Evolutionary conservation across 2,329 filamentous ascomycete genomes (phyloP).

Genomic region (Claviceps quebecensis): DNA sequence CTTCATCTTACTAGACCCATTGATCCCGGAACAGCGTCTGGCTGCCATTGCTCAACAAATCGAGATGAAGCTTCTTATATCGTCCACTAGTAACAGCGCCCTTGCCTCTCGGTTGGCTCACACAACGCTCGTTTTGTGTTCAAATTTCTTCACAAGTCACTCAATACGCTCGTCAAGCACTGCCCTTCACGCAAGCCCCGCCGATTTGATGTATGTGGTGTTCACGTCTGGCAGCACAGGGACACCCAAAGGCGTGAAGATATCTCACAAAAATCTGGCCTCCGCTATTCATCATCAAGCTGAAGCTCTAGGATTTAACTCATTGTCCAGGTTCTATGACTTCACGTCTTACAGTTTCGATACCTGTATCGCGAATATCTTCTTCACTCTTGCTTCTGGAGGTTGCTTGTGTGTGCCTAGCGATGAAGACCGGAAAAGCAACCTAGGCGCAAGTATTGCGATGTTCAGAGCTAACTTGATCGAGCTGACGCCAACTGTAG

Average conservation of each 20-base stretch:
- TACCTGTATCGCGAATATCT: conserved; percentile 1
- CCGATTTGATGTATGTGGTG: conserved; percentile 9
- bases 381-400: conserved; percentile 3
- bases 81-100: not conserved
- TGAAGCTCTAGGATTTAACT: conserved; percentile 12
- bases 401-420: conserved; percentile 7
- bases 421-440: conserved; percentile 1
- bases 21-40: conserved; percentile 25
- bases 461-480: not conserved
- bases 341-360: conserved; percentile 7
- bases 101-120: no score
- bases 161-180: not conserved
- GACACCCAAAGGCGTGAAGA: conserved; percentile 11
- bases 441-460: not conserved
- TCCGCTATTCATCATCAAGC: conserved; percentile 13
- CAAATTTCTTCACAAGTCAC: not conserved
- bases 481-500: conserved; percentile 1
- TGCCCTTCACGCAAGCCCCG: no score
- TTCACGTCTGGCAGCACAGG: conserved; percentile 14
- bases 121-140: not conserved
- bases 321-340: conserved; percentile 18
- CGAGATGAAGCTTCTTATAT: no score
- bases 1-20: conserved; percentile 33
- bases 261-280: not conserved
- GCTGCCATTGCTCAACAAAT: not conserved